Base-by-base conservation (phyloP, 2,329 filamentous ascomycete species). In the Talaromyces sp. region DNA sequence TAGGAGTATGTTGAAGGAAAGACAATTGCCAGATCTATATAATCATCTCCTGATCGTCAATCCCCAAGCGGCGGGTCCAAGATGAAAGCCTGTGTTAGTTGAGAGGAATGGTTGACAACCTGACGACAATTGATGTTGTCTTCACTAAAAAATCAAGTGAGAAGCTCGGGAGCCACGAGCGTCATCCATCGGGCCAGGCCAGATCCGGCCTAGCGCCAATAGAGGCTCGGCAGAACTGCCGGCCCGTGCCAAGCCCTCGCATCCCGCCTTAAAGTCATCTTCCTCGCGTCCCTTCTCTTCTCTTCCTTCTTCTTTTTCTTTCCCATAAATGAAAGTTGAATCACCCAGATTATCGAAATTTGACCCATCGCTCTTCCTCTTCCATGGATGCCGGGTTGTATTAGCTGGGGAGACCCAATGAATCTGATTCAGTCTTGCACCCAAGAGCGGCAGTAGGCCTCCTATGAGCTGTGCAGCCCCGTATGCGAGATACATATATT, bases 371-470 rank as follows among this genome's bases (percentile, higher is more conserved):
- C 75, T 77, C 25, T 81, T 68, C 68, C 67, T 69, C 68, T 72
- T 75, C 73, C 73, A 80, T 84, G 83, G 81, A 80, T 82, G 81
- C 77, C 76, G 83, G 81, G 86, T 87, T 89, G 87, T 80, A 82
- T 78, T 81, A 80, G 76, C 78, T 81, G 80, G 81, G 81, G 73
- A 83, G 80, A 83, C 74, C 66, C 75, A 80, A 67, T 75, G 75
- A 73, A 72, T 67, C 61, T 68, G 65, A 70, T 71, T 76, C 74
- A 71, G 67, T 78, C 81, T 77, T 78, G 76, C 78, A 72, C 75
- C 78, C 79, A 83, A 83, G 81, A 83, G 80, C 80, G 74, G 76
- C 79, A 76, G 78, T 72, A 82, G 79, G 75, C 69, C 69, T 73
- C 75, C 74, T 69, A 71, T 83, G 80, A 81, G 77, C 74, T 80